Conservation (phyloP, 2,329 filamentous ascomycete species). For the Exophiala phaeomuriformis region DNA sequence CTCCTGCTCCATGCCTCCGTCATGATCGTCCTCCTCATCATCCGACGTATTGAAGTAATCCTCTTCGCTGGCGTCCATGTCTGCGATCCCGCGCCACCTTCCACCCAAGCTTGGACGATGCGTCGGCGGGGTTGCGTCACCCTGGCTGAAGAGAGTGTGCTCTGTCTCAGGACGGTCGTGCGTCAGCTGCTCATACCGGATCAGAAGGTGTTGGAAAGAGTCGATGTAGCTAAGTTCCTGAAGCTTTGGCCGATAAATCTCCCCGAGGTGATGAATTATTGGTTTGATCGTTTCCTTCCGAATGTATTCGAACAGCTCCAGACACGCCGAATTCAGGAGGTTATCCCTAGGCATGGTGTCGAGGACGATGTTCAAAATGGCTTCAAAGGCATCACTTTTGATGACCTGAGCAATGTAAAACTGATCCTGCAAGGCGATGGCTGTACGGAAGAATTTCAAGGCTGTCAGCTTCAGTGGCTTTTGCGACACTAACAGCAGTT, state of each 20-base stretch:
- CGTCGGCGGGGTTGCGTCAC: constrained; percentile 49
- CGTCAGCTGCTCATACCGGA: constrained; percentile 70
- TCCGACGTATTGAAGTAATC: constrained; percentile 91
- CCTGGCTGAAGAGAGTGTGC: constrained; percentile 59
- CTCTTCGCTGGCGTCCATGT: constrained; percentile 78
- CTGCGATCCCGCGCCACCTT: constrained; percentile 65
- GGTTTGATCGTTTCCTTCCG: constrained; percentile 74
- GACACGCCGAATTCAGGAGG: constrained; percentile 81
- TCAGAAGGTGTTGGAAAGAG: constrained; percentile 69
- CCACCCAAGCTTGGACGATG: constrained; percentile 47
- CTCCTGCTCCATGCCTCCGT: constrained; percentile 24
- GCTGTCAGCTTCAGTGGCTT: constrained; percentile 90
- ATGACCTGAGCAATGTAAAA: constrained; percentile 83
- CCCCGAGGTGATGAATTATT: constrained; percentile 74
- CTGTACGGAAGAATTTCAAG: constrained; percentile 85
- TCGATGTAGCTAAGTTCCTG: constrained; percentile 71
- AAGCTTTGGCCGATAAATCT: constrained; percentile 72
- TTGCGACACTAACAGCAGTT: constrained; percentile 73
- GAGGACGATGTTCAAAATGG: constrained; percentile 75
- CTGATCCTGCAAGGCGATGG: constrained; percentile 78
- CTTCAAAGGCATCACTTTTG: constrained; percentile 65
- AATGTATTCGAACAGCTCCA: constrained; percentile 90
- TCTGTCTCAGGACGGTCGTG: constrained; percentile 57
- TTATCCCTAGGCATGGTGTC: constrained; percentile 89
- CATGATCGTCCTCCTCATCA: constrained; percentile 65